Conservation (phyloP, 768 basidiomycete genomes). For the Heimioporus sp. region DNA sequence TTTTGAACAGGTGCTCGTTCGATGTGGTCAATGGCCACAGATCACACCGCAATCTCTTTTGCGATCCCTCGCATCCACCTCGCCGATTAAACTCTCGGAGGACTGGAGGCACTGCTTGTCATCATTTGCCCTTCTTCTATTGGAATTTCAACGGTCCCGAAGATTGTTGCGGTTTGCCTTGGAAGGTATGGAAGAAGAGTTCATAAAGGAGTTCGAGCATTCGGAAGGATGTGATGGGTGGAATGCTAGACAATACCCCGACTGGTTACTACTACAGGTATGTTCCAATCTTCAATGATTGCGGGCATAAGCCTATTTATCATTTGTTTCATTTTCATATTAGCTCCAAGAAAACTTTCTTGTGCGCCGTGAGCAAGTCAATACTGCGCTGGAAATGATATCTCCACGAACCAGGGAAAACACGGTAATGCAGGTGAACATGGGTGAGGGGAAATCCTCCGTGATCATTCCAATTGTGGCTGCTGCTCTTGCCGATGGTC, state of each 20-base stretch:
- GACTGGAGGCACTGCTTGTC: not conserved
- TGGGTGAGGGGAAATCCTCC: not conserved
- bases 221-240: conserved; percentile 17
- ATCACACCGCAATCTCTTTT: not conserved
- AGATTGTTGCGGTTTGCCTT: conserved; percentile 19
- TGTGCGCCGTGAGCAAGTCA: conserved; percentile 30
- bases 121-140: not conserved
- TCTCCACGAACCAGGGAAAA: not conserved
- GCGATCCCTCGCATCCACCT: not conserved
- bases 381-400: not conserved
- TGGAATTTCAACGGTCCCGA: conserved; percentile 27
- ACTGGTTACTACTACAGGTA: conserved; percentile 47
- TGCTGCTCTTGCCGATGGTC: conserved; percentile 26
- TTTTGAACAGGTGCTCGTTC: not conserved
- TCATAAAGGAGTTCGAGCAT: conserved; percentile 25
- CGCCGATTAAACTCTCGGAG: not conserved
- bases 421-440: not conserved
- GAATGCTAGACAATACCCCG: conserved; percentile 24
- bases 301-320: not conserved
- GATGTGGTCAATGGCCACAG: not conserved
- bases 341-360: conserved; percentile 22
- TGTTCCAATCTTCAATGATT: not conserved
- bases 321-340: not conserved
- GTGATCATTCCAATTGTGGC: conserved; percentile 21
- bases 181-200: conserved; percentile 15